A percentile compares a stretch with the other conserved stretches of the same genome.
Evolutionary conservation across 139 green algal species (phyloP).

Genomic region (Microglena sp.): DNA sequence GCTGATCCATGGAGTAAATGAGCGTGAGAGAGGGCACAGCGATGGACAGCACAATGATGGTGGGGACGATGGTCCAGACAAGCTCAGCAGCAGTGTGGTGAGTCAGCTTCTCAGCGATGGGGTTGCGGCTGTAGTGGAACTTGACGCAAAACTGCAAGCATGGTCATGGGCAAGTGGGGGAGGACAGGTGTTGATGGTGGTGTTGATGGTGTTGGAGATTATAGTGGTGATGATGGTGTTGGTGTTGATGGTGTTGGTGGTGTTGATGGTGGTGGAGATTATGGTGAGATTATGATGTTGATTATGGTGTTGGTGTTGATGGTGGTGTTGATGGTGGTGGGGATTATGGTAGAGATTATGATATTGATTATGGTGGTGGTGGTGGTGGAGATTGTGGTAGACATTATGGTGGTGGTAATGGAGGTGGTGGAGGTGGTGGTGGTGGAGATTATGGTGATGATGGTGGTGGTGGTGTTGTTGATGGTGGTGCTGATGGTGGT

Average conservation of each 20-base stretch:
- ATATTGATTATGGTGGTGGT: too few relatives aligned
- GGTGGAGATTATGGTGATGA: too few relatives aligned
- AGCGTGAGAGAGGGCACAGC: conserved; percentile 37
- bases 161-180: not conserved
- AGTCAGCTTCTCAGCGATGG: conserved; percentile 36
- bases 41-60: conserved; percentile 30
- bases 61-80: conserved; percentile 43
- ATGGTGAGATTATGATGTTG: too few relatives aligned
- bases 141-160: conserved; percentile 29
- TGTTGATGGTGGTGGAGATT: too few relatives aligned
- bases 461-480: too few relatives aligned
- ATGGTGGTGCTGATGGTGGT: too few relatives aligned
- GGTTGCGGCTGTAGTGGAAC: conserved; percentile 31
- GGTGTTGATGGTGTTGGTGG: not conserved
- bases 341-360: too few relatives aligned
- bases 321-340: too few relatives aligned
- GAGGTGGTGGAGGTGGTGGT: too few relatives aligned
- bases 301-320: too few relatives aligned
- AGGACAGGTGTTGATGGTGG: not conserved
- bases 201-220: not conserved
- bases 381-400: too few relatives aligned
- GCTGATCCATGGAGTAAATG: conserved; percentile 45
- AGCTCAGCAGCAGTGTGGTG: conserved; percentile 40
- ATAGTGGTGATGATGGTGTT: not conserved
- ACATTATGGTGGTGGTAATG: too few relatives aligned